Evolutionary conservation across 768 basidiomycete genomes (phyloP), one percentile per base, ranked within the genome.

Genomic region (Rhodocollybia butyracea): DNA sequence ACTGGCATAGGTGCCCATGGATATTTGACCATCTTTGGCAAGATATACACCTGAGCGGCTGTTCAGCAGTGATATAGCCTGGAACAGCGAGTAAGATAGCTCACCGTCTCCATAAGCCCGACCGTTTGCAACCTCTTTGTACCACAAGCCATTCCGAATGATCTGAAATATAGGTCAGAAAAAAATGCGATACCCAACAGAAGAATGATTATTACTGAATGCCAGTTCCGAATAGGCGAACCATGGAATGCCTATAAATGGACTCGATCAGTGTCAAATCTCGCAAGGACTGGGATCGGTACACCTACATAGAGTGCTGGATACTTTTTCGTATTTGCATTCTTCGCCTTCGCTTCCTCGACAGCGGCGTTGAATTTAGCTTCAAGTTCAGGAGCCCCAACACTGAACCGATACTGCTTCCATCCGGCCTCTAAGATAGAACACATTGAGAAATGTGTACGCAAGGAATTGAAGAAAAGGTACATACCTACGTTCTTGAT

Each of bases 81-180:
- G 3, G n/a, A 24, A 3, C 27, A 29, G 13, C 17, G 12, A 8
- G 39, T 3, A 31, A 22, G 8, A n/a, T 15, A 29, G 54, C 72
- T 42, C 55, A 79, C 85, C 88, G 63, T 90, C 55, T 5, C 88
- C 88, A 59, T 74, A 83, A 0, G 83, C 79, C 40, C 88, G 70
- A 15, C 88, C 88, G 65, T 90, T 67, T 19, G 74, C 66, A 13
- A 83, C 63, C 0, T 65, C 65, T 64, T 79, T 81, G 66, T 73
- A 83, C 83, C 86, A 88, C 6, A 89, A 70, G 2, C 88, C 88
- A 63, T 88, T 83, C 15, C 86, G 79, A 45, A 90, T 82, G 55
- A 88, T 87, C 85, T 86, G 56, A 8, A 5, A 24, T 21, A 45
- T 38, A 43, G 10, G 48, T 30, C 30, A 19, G 24, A 50, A n/a